Evolutionary conservation across 2,329 filamentous ascomycete species (phyloP).

Genomic region (Neonectria hederae): DNA sequence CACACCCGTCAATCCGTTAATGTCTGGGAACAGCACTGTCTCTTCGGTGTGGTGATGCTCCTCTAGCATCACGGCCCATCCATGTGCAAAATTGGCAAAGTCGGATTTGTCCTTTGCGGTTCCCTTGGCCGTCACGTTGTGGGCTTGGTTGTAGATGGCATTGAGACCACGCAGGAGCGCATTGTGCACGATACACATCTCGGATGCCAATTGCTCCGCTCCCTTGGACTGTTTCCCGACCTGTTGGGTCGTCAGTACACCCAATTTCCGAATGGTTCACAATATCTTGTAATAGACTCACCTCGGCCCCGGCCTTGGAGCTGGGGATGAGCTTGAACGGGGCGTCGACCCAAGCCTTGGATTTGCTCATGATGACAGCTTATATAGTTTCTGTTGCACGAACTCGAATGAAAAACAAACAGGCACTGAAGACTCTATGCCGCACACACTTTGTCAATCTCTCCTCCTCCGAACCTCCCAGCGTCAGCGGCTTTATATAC

Average conservation of each 20-base stretch:
- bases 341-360: conserved; percentile 47
- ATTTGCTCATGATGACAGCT: conserved; percentile 18
- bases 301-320: conserved; percentile 38
- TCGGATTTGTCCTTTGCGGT: conserved; percentile 45
- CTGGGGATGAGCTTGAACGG: conserved; percentile 46
- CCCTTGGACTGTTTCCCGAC: conserved; percentile 25
- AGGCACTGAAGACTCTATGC: not conserved
- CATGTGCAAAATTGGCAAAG: conserved; percentile 46
- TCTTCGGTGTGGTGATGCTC: conserved; percentile 54
- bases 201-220: conserved; percentile 35
- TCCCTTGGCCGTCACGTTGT: conserved; percentile 43
- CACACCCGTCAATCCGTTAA: conserved; percentile 48
- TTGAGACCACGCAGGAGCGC: conserved; percentile 50
- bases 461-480: not conserved
- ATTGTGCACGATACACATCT: conserved; percentile 51
- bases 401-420: not conserved
- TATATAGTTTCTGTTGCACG: not conserved
- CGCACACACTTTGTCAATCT: not conserved
- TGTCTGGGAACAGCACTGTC: conserved; percentile 48
- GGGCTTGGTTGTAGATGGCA: conserved; percentile 50
- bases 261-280: not conserved
- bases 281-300: conserved; percentile 3
- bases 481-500: not conserved
- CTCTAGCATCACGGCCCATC: conserved; percentile 47
- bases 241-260: not conserved